Base-by-base conservation (phyloP, 1,284 basidiomycete species). In the Caloboletus firmus region DNA sequence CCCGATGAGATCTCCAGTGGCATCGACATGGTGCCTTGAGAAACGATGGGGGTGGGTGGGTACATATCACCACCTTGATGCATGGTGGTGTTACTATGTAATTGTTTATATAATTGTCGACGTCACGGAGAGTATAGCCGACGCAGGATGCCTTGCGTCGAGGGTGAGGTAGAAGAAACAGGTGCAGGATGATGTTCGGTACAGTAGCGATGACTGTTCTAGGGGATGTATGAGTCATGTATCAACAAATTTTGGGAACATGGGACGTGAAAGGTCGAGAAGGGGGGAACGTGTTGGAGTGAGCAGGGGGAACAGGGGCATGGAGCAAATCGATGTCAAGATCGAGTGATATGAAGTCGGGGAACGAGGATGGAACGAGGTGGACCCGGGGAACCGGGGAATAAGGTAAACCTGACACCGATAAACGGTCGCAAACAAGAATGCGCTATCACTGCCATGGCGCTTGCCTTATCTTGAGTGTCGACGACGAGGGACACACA, bases 311-410 rank as follows among this genome's bases (percentile, higher is more conserved):
- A 15, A 40, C 9, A 28, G 48, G 55, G 39, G 9, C 28, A 45
- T 8, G 37, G 49, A 35, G 50, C 22, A n/a, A 28, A 48, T 60
- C 46, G 59, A 54, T 61, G 51, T 36, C 49, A 34, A 40, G 55
- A 61, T 63, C 44, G 45, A 35, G 41, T 32, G 63, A 59, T 63
- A 51, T 49, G 59, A 59, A 47, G 50, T 18, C 7, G 36, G 24
- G 34, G 17, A 56, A 62, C 15, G 62, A 49, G 56, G 62, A 46
- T 47, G 60, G 60, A 64, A 53, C 45, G 60, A 53, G 57, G 56
- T 42, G 30, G 30, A 37, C 61, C 55, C 59, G 47, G 49, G 55
- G 24, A 28, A 28, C n/a, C n/a, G 32, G 30, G 31, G 34, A 35
- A 54, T 26, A 49, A 37, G 52, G 46, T 28, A 46, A 37, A 52